phyloP scores from a whole-genome alignment of 257 asterid species.

The Thymus quinquecostatus region DNA sequence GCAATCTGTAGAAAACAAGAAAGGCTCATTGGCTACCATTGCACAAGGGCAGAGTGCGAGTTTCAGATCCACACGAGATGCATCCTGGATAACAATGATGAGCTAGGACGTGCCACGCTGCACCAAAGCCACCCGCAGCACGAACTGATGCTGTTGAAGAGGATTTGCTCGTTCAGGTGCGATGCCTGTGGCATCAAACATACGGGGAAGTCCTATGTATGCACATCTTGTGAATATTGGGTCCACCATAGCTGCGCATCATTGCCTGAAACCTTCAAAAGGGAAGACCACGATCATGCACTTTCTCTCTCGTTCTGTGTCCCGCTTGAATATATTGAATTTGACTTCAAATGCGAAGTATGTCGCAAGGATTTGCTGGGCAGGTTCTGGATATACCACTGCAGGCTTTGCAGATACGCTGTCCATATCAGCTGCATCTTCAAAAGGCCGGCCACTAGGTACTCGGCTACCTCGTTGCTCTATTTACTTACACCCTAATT shows the following conservation, averaged over 20 bases:
- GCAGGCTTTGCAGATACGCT: too few species aligned
- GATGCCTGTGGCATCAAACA: background rate
- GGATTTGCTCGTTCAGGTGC: background rate
- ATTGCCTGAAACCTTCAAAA: background rate
- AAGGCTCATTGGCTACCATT: too few species aligned
- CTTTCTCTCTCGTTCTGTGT: background rate
- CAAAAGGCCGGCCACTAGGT: background rate
- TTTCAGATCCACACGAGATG: too few species aligned
- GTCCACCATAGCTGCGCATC: background rate
- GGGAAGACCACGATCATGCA: background rate
- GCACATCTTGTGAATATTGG: background rate
- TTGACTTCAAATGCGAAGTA: too few species aligned
- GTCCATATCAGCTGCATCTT: too few species aligned
- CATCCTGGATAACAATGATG: background rate
- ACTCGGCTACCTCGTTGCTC: too few species aligned
- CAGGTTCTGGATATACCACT: too few species aligned
- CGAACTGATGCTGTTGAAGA: background rate
- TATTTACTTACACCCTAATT: too few species aligned
- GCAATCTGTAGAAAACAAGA: too few species aligned
- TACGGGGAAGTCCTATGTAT: background rate
- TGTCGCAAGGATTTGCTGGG: too few species aligned
- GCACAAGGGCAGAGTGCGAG: too few species aligned
- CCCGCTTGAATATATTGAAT: too few species aligned
- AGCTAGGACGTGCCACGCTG: background rate
- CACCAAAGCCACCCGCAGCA: background rate